phyloP scores from a whole-genome alignment of 2,329 filamentous ascomycete species.

The Pseudohalonectria lignicola region DNA sequence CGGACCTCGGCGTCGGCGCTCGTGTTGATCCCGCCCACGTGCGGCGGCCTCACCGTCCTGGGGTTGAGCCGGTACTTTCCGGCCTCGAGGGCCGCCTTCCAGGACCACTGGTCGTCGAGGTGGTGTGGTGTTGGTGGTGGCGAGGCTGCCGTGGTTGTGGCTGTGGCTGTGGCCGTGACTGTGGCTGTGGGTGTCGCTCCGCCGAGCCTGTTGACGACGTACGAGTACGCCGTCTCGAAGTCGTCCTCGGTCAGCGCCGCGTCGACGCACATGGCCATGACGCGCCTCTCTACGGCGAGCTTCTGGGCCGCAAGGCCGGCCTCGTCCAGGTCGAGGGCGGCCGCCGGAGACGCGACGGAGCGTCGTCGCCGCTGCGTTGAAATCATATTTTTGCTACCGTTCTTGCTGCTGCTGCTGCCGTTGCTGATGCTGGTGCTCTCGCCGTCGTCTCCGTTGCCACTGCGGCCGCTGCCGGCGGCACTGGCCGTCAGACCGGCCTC shows the following conservation, averaged over 20 bases:
- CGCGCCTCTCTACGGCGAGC: constrained; percentile 45
- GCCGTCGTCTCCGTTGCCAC: too few relatives aligned
- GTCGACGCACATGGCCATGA: constrained; percentile 72
- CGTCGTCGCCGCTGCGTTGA: too few relatives aligned
- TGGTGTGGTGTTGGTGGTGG: neutral
- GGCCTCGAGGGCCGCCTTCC: constrained; percentile 69
- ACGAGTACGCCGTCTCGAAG: constrained; percentile 81
- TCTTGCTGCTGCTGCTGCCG: neutral
- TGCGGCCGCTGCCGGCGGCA: too few relatives aligned
- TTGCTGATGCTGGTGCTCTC: too few relatives aligned
- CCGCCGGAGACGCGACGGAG: too few relatives aligned
- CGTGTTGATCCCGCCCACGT: neutral
- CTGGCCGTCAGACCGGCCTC: constrained; percentile 41
- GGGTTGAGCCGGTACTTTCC: constrained; percentile 57
- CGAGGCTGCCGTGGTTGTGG: too few relatives aligned
- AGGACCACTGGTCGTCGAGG: constrained; percentile 53
- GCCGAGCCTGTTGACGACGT: constrained; percentile 64
- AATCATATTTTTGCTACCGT: too few relatives aligned
- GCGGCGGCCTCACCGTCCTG: constrained; percentile 40
- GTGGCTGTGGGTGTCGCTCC: constrained; percentile 16
- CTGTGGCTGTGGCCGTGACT: constrained; percentile 4
- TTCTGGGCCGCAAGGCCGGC: constrained; percentile 17
- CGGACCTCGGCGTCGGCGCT: constrained; percentile 49
- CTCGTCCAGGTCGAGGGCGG: too few relatives aligned
- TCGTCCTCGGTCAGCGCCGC: constrained; percentile 66